Evolutionary conservation across 208 protist species (phyloP).

Genomic region (Trypanosoma conorhini): DNA sequence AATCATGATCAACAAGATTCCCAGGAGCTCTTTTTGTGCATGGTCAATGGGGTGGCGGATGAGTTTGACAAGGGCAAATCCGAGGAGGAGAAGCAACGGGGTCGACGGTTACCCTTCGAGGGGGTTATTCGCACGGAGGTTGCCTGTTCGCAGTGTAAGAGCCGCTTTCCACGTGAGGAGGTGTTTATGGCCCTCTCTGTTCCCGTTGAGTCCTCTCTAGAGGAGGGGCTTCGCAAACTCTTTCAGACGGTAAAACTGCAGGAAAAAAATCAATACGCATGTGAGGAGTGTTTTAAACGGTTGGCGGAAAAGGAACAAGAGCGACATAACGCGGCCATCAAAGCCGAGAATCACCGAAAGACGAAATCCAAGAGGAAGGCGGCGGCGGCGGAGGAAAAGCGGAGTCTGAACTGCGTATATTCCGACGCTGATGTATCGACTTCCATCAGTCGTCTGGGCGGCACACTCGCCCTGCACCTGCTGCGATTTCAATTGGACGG

Average conservation of each 20-base stretch:
- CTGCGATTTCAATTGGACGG: conserved; percentile 81
- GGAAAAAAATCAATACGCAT: conserved; percentile 80
- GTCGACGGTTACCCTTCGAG: conserved; percentile 68
- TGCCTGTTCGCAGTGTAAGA: conserved; percentile 53
- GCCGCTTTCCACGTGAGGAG: conserved; percentile 51
- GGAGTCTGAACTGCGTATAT: conserved; percentile 62
- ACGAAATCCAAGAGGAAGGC: conserved; percentile 27
- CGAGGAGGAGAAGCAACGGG: conserved; percentile 48
- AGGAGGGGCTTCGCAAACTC: conserved; percentile 49
- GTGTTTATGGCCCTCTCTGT: conserved; percentile 89
- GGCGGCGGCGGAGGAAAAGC: conserved; percentile 36
- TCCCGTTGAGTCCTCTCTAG: conserved; percentile 63
- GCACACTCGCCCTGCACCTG: conserved; percentile 73
- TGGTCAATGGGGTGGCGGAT: conserved; percentile 82
- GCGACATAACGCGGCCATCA: conserved; percentile 56
- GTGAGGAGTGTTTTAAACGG: conserved; percentile 78
- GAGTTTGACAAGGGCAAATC: conserved; percentile 79
- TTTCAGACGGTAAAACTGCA: conserved; percentile 46
- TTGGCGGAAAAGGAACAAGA: conserved; percentile 54
- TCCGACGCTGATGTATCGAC: conserved; percentile 67
- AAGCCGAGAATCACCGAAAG: conserved; percentile 31
- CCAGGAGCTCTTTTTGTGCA: conserved; percentile 85
- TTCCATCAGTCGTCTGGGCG: conserved; percentile 60
- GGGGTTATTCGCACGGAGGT: conserved; percentile 63
- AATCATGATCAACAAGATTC: conserved; percentile 88